These are phyloP conservation scores for Citrus unshiu DNA, from an alignment of 345 rosid species.

Conservation along the genomic window DNA sequence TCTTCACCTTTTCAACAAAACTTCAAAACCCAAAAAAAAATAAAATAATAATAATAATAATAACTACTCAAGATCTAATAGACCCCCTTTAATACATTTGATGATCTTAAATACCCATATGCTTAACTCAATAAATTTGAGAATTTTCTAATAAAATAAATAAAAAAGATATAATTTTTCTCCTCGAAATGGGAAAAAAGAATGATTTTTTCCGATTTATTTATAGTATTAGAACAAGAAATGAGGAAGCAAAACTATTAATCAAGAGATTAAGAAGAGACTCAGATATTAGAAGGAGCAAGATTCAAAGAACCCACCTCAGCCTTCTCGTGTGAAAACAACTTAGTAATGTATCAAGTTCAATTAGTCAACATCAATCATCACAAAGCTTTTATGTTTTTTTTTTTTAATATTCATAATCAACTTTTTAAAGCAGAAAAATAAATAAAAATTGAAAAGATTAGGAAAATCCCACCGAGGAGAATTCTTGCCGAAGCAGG, in stretches of 20 bases:
- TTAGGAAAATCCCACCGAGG: background rate
- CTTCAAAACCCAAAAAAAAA: background rate
- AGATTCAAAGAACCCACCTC: constrained; percentile 15
- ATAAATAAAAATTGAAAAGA: background rate
- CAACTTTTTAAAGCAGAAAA: background rate
- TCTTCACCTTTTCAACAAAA: background rate
- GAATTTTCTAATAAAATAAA: background rate
- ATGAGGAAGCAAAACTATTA: background rate
- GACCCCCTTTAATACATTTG: constrained; percentile 11
- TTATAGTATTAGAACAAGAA: background rate
- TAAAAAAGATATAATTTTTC: no score
- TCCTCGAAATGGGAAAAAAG: background rate
- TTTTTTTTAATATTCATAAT: background rate
- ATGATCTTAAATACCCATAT: constrained; percentile 26
- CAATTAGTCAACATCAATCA: background rate
- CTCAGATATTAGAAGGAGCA: background rate
- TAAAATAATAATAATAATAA: no score
- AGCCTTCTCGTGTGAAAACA: constrained; percentile 6
- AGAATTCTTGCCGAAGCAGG: background rate
- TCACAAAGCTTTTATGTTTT: background rate
- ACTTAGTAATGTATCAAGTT: background rate
- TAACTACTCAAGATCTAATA: constrained; percentile 20
- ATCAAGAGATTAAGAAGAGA: background rate
- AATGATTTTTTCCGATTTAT: background rate
- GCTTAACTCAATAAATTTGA: constrained; percentile 4